phyloP scores from a whole-genome alignment of 768 basidiomycete species.

The Sistotremastrum suecicum region DNA sequence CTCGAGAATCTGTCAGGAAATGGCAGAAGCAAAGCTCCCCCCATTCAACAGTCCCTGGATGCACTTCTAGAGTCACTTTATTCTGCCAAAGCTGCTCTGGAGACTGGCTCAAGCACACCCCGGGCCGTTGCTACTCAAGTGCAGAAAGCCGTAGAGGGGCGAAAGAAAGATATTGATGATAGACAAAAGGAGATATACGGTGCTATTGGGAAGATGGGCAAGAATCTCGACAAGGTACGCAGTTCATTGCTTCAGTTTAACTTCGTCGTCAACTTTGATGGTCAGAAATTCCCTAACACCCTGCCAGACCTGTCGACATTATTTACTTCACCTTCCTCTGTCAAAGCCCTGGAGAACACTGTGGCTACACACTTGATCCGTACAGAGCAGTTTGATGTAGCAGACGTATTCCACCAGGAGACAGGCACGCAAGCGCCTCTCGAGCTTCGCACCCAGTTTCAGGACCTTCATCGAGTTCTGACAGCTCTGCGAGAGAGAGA shows the following conservation, averaged over 20 bases:
- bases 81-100: too few species aligned
- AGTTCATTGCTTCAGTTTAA: neutral
- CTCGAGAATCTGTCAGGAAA: too few species aligned
- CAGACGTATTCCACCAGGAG: constrained; percentile 62
- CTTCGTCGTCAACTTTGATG: constrained; percentile 1
- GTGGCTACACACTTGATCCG: constrained; percentile 67
- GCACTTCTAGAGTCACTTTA: too few species aligned
- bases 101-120: too few species aligned
- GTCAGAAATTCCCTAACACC: constrained; percentile 38
- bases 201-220: constrained; percentile 64
- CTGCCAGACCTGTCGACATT: constrained; percentile 52
- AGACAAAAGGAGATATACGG: constrained; percentile 81
- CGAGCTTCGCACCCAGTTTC: constrained; percentile 40
- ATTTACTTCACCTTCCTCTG: constrained; percentile 48
- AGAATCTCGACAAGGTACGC: constrained; percentile 80
- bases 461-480: constrained; percentile 59
- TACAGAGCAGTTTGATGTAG: constrained; percentile 68
- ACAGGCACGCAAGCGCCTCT: constrained; percentile 41
- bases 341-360: constrained; percentile 48
- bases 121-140: constrained; percentile 33
- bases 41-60: too few species aligned
- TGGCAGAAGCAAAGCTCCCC: too few species aligned
- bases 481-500: constrained; percentile 51
- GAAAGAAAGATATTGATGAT: constrained; percentile 78
- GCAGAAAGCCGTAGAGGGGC: constrained; percentile 44